Evolutionary conservation across 1,284 basidiomycete genomes (phyloP), one percentile per base, ranked within the genome.

Genomic region (Wolfiporia cocos): DNA sequence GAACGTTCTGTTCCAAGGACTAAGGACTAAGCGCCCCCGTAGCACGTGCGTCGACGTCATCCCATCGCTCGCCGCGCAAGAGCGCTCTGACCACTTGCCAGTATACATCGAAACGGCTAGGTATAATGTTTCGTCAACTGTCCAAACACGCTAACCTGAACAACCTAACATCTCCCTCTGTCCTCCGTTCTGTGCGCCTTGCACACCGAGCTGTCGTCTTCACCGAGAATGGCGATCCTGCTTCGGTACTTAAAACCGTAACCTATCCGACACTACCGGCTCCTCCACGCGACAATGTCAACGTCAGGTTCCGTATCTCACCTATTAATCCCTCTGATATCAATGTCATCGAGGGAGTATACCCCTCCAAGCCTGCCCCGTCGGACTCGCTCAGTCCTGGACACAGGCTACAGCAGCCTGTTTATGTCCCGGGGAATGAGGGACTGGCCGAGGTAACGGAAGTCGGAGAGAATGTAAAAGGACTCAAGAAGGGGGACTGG

Each of bases 311-410:
- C 56, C 63, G 82, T n/a, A 71, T 88, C n/a, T 73, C 84, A 2
- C 85, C 88, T 4, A 76, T 91, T 42, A 91, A 91, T 56, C 87
- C 87, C 2, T 77, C 86, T 7, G 88, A 91, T 50, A 61, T 86
- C 51, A 91, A 91, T 49, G 84, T 87, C 34, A 72, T 91, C 32
- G 81, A 91, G 61, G 90, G 90, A 9, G 76, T 86, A 14, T 92
- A 92, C 56, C 88, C 89, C 0, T 61, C 73, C 11, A 81, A 78
- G 50, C 84, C 87, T 0, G 54, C 52, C 1, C 63, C 67, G 18
- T 58, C 66, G 5, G 63, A 66, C 14, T 58, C 63, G 20, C 63
- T 33, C 6, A 50, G 10, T 49, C 61, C n/a, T 57, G 62, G 19
- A 47, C 58, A 15, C 59, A 57, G 18, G 62, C 47, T 53, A 7